Percentiles rank a stretch among this genome's conserved stretches.
Conservation (phyloP, 2,329 filamentous ascomycete species). For the Sodiomyces alkalinus region DNA sequence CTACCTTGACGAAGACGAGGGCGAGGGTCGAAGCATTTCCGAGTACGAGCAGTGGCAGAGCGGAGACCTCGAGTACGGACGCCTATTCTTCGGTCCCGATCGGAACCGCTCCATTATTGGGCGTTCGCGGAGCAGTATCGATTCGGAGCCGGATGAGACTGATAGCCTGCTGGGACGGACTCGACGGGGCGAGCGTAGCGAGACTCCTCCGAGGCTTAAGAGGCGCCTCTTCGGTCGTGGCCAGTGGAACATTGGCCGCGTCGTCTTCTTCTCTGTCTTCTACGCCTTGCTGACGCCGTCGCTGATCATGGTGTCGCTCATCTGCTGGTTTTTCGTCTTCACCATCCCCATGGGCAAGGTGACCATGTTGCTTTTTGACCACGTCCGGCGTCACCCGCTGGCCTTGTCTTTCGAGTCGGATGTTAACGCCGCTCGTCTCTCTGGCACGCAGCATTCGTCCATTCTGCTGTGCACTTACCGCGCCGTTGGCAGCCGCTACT, state of each 20-base stretch:
- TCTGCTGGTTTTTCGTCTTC: slow-evolving; percentile 96
- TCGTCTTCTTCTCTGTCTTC: slow-evolving; percentile 94
- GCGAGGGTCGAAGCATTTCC: slow-evolving; percentile 90
- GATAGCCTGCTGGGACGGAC: slow-evolving; percentile 68
- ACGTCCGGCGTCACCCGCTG: slow-evolving; percentile 81
- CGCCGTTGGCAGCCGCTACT: slow-evolving; percentile 86
- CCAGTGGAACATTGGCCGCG: slow-evolving; percentile 85
- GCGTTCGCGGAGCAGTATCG: slow-evolving; percentile 72
- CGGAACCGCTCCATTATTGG: slow-evolving; percentile 68
- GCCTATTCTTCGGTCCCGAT: slow-evolving; percentile 86
- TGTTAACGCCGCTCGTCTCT: slow-evolving; percentile 54
- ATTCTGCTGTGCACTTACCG: slow-evolving; percentile 95
- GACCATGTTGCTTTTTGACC: slow-evolving; percentile 75
- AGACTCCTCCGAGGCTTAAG: slow-evolving; percentile 39
- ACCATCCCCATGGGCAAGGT: slow-evolving; percentile 98
- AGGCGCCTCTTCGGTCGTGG: slow-evolving; percentile 85
- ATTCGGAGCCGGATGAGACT: slow-evolving; percentile 70
- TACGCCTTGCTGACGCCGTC: slow-evolving; percentile 82
- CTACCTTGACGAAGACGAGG: slow-evolving; percentile 86
- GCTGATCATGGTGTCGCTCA: slow-evolving; percentile 67
- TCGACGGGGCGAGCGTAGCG: slow-evolving; percentile 32
- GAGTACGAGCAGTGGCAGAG: slow-evolving; percentile 99
- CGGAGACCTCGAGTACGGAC: slow-evolving; percentile 87
- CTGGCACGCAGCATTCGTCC: slow-evolving; percentile 60
- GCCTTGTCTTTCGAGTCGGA: slow-evolving; percentile 90